phyloP scores from a whole-genome alignment of 2,329 filamentous ascomycete species.

The Lecanosticta acicola region DNA sequence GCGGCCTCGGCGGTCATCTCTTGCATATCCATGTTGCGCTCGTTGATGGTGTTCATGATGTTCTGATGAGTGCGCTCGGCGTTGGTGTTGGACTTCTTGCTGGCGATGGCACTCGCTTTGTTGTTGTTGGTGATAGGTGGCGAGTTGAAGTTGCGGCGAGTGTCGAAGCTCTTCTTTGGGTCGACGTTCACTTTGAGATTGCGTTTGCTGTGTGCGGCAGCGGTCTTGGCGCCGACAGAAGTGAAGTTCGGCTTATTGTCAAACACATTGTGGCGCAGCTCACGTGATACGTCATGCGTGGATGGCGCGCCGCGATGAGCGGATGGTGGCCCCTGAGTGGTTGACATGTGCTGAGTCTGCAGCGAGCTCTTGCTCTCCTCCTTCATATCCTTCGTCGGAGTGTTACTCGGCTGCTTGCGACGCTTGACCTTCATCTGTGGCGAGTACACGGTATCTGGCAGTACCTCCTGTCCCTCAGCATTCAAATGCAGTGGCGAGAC shows the following conservation, averaged over 20 bases:
- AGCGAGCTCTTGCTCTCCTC: constrained; percentile 1
- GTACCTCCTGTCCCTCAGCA: neutral
- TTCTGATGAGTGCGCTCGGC: neutral
- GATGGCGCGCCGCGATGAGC: too few relatives aligned
- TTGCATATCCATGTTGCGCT: constrained; percentile 14
- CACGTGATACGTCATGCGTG: too few relatives aligned
- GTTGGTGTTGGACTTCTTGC: neutral
- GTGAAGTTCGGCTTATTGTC: constrained; percentile 10
- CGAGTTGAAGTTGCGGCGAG: neutral
- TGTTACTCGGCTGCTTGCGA: neutral
- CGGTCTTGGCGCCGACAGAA: neutral
- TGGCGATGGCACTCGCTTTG: too few relatives aligned
- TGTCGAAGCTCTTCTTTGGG: constrained; percentile 6
- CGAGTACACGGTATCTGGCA: constrained; percentile 19
- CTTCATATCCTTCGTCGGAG: constrained; percentile 8
- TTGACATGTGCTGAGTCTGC: constrained; percentile 1
- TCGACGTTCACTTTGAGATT: constrained; percentile 2
- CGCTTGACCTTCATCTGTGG: too few relatives aligned
- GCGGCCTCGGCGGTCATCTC: constrained; percentile 16
- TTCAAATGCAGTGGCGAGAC: neutral
- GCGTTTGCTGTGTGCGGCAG: constrained; percentile 3
- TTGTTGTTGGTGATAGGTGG: neutral
- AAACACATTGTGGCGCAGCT: constrained; percentile 8
- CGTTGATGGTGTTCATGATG: neutral
- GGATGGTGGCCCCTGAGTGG: constrained; percentile 6